Conservation (phyloP, 2,329 filamentous ascomycete species). For the Chlorencoelia australis region DNA sequence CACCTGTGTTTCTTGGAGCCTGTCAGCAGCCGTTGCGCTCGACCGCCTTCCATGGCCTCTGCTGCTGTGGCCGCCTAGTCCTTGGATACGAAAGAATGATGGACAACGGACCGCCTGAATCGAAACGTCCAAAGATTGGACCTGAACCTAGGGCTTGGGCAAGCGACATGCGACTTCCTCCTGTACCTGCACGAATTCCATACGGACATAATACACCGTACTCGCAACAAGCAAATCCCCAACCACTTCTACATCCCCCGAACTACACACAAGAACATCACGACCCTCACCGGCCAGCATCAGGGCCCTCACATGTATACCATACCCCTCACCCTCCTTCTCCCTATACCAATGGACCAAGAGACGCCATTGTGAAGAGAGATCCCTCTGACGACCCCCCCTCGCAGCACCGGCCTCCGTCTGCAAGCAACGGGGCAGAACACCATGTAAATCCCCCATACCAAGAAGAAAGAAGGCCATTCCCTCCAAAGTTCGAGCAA, state of each 20-base stretch:
- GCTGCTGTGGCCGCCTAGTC: constrained; percentile 25
- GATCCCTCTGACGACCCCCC: constrained; percentile 32
- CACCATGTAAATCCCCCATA: constrained; percentile 19
- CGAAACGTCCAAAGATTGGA: constrained; percentile 47
- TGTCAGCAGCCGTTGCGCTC: constrained; percentile 26
- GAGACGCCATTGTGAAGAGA: constrained; percentile 46
- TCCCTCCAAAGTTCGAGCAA: constrained; percentile 15
- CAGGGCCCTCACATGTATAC: constrained; percentile 21
- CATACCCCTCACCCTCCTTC: constrained; percentile 25
- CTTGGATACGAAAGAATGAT: constrained; percentile 37
- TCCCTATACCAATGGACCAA: constrained; percentile 27
- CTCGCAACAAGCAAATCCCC: no score
- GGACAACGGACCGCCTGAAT: constrained; percentile 49
- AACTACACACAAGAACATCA: constrained; percentile 20
- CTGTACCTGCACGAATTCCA: constrained; percentile 42
- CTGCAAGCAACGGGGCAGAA: constrained; percentile 21
- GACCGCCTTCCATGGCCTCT: constrained; percentile 30
- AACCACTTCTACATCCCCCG: constrained; percentile 42
- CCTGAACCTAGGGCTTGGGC: constrained; percentile 7
- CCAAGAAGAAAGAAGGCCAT: constrained; percentile 17
- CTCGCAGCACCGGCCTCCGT: constrained; percentile 28
- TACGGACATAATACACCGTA: no score
- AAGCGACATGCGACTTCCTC: constrained; percentile 30
- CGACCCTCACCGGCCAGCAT: constrained; percentile 21
- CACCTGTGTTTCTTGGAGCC: constrained; percentile 22